These are phyloP conservation scores for Coemansia sp. DNA, from an alignment of 192 early-diverging fungal genomes.

Conservation along the genomic window DNA sequence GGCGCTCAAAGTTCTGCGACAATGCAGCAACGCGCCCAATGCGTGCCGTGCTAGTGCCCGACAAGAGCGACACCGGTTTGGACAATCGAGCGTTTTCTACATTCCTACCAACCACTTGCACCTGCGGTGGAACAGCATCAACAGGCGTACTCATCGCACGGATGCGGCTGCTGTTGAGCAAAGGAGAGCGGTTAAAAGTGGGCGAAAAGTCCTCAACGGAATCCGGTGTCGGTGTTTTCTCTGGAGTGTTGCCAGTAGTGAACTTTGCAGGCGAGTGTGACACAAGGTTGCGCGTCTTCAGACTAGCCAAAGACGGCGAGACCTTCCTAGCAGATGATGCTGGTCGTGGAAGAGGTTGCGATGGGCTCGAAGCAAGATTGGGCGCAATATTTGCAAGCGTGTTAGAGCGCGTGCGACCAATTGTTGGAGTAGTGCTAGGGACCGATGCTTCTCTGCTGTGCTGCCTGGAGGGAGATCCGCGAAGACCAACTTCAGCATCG, in stretches of 20 bases:
- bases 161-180: conserved; percentile 20
- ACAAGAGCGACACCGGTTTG: not conserved
- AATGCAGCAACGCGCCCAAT: conserved; percentile 53
- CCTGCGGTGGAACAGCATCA: conserved; percentile 30
- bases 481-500: conserved; percentile 9
- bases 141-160: conserved; percentile 49
- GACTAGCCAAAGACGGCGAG: conserved; percentile 39
- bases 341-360: conserved; percentile 5
- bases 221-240: conserved; percentile 7
- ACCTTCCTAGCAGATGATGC: conserved; percentile 33
- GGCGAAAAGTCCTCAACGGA: not conserved
- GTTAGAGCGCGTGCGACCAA: conserved; percentile 44
- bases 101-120: conserved; percentile 2
- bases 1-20: conserved; percentile 54
- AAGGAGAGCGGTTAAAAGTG: conserved; percentile 12
- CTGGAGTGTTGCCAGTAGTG: conserved; percentile 22
- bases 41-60: conserved; percentile 23
- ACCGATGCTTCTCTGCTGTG: conserved; percentile 29
- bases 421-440: conserved; percentile 35
- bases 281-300: conserved; percentile 48
- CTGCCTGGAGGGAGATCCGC: conserved; percentile 24
- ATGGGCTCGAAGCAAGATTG: not conserved
- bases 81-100: not conserved
- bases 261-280: conserved; percentile 41
- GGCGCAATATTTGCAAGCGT: conserved; percentile 12